Percentiles rank a stretch among this genome's conserved stretches.
Evolutionary conservation across 257 asterid genomes (phyloP).

Genomic region (Fraxinus quadrangulata): DNA sequence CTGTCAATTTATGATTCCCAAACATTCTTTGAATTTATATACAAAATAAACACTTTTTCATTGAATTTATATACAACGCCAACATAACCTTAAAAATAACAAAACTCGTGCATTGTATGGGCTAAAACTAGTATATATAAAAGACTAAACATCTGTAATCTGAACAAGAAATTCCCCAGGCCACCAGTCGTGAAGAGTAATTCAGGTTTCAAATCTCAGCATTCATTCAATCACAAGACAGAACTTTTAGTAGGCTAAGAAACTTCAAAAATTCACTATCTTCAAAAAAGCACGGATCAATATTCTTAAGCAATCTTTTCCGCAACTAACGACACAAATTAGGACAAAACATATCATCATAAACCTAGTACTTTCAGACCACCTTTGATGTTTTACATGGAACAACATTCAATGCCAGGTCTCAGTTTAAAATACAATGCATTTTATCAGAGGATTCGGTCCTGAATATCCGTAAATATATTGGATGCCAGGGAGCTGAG

Average conservation of each 20-base stretch:
- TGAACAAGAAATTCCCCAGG: too few species aligned
- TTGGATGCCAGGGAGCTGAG: conserved; percentile 71
- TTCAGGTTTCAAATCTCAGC: too few species aligned
- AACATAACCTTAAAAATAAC: too few species aligned
- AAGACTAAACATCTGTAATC: too few species aligned
- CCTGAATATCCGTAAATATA: conserved; percentile 82
- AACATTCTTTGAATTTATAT: not conserved
- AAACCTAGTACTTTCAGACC: conserved; percentile 16
- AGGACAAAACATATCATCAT: conserved; percentile 21
- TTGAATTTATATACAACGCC: too few species aligned
- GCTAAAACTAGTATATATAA: too few species aligned
- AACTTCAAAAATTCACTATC: not conserved
- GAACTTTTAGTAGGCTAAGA: not conserved
- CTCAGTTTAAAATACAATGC: conserved; percentile 26
- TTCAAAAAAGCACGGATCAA: not conserved
- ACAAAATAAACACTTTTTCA: too few species aligned
- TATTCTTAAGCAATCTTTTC: not conserved
- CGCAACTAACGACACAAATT: not conserved
- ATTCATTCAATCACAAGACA: too few species aligned
- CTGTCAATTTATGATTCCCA: not conserved
- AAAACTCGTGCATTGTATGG: too few species aligned
- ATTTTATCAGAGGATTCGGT: conserved; percentile 71
- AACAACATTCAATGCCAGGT: conserved; percentile 25
- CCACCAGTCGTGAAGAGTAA: too few species aligned
- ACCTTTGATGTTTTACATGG: conserved; percentile 16